Conservation (phyloP, 2,329 filamentous ascomycete species). For the Colletotrichum somersetense region DNA sequence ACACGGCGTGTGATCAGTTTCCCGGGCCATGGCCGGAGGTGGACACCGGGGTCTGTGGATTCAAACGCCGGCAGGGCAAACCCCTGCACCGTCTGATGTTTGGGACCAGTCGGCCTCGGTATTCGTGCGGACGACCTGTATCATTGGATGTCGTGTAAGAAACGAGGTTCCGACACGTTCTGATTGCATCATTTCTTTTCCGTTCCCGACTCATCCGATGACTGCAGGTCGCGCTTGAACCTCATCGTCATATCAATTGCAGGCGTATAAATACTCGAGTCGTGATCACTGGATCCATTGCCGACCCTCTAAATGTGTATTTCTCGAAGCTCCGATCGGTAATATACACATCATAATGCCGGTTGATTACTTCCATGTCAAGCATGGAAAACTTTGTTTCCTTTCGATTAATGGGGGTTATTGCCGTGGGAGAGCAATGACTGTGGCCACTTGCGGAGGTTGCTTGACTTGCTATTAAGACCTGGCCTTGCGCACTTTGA, state of each 20-base stretch:
- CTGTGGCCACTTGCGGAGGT: constrained; percentile 3
- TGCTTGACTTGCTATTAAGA: constrained; percentile 10
- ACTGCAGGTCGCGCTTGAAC: background rate
- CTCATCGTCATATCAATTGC: background rate
- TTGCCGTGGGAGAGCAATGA: background rate
- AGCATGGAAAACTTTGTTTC: background rate
- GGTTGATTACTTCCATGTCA: background rate
- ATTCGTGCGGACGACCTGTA: background rate
- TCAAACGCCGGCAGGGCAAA: constrained; percentile 34
- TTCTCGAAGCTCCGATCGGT: background rate
- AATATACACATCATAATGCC: background rate
- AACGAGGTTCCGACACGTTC: no score
- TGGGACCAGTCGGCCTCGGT: constrained; percentile 18
- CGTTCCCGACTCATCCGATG: background rate
- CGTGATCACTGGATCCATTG: background rate
- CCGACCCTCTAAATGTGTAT: background rate
- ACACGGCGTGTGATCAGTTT: background rate
- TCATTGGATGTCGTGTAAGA: background rate
- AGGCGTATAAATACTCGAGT: background rate
- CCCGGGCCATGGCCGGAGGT: constrained; percentile 19
- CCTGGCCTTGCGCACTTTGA: constrained; percentile 67
- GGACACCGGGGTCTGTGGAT: constrained; percentile 34
- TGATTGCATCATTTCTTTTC: background rate
- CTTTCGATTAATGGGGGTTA: background rate
- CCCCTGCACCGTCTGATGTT: constrained; percentile 28